Evolutionary conservation across 208 protist species (phyloP), one percentile per base, ranked within the genome.

Genomic region (Acanthamoeba quina): DNA sequence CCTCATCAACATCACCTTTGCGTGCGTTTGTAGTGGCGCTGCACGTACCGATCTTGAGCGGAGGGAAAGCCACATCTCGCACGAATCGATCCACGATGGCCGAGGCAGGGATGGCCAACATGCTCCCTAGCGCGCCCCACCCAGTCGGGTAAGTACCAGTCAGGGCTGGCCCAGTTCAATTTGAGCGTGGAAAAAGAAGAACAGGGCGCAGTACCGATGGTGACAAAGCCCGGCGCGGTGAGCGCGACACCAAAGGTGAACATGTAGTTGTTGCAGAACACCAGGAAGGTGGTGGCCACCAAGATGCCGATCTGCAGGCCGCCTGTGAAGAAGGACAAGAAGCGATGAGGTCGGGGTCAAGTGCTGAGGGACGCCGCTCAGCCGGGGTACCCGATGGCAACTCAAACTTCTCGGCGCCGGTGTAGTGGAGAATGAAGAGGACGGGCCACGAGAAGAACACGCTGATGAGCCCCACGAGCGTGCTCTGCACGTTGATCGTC

Each of bases 211-310:
- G n/a, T 49, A 80, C 70, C 70, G 31, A 80, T 47, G 9, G 70
- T 80, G 70, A 80, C 70, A 24, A 80, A 80, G 29, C 70, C 70
- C 34, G 70, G 70, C 37, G 70, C 70, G 37, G 70, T 80, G 37
- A 80, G 70, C 7, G 70, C 70, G 31, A 80, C 70, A 10, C 70
- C 70, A 80, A 80, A 80, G 26, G 70, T 80, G 70, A 80, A 80
- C 70, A 80, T 80, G 70, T 80, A 80, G 34, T 80, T 80, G 29
- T 80, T 80, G 41, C 37, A 26, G 70, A 80, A 80, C 15, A 80
- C 70, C 17, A 24, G 5, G 70, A 80, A 80, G 17, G 70, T 80
- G 41, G 70, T 80, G 29, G 70, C 70, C 70, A 47, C 70, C 31
- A 80, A 31, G 41, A 80, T 80, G 7, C 70, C 70, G 70, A 80